Percentiles rank a stretch among this genome's conserved stretches.
Evolutionary conservation across 2,329 filamentous ascomycete species (phyloP).

Genomic region (Corynespora cassiicola): DNA sequence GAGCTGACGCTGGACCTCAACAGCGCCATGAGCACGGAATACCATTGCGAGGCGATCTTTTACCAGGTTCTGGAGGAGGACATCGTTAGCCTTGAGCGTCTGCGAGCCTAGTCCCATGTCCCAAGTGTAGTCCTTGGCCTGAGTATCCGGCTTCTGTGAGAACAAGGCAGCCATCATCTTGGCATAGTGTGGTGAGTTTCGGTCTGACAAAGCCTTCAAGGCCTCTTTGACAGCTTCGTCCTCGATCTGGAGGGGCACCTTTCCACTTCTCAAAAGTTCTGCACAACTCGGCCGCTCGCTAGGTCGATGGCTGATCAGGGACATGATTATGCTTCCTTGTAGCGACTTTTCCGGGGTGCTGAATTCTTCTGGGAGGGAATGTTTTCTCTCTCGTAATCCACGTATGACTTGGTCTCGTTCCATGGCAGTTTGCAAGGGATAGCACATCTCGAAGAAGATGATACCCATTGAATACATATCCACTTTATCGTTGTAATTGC

Average conservation of each 20-base stretch:
- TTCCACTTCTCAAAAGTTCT: conserved; percentile 83
- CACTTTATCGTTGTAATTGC: conserved; percentile 89
- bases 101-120: conserved; percentile 48
- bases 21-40: conserved; percentile 87
- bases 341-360: conserved; percentile 69
- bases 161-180: conserved; percentile 91
- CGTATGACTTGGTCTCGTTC: conserved; percentile 71
- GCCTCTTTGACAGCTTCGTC: conserved; percentile 88
- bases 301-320: conserved; percentile 81
- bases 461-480: conserved; percentile 99
- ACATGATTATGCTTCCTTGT: conserved; percentile 79
- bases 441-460: conserved; percentile 98
- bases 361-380: conserved; percentile 76
- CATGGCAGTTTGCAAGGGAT: conserved; percentile 66
- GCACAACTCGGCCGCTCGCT: conserved; percentile 81
- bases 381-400: conserved; percentile 70
- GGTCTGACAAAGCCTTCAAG: conserved; percentile 80
- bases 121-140: conserved; percentile 73
- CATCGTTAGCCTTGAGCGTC: conserved; percentile 54
- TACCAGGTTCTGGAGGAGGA: conserved; percentile 75
- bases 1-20: conserved; percentile 76
- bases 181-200: conserved; percentile 84
- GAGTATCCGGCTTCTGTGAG: conserved; percentile 71
- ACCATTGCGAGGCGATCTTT: conserved; percentile 77
- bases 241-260: conserved; percentile 89